Conservation (phyloP, 2,329 filamentous ascomycete species). For the Alternaria brassicae region DNA sequence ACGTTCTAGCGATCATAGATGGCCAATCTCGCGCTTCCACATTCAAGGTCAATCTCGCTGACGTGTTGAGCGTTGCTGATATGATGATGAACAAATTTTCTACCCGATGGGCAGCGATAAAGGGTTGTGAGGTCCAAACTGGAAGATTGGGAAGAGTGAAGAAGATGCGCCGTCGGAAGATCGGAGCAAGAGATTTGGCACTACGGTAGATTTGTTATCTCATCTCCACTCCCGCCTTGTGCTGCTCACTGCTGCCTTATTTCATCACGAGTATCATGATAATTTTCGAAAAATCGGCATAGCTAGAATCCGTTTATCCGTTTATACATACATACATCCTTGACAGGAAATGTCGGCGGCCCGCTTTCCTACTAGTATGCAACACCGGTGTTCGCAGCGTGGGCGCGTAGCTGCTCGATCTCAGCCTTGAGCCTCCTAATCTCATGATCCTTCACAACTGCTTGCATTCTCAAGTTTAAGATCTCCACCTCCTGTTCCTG, state of each 20-base stretch:
- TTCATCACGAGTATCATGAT: neutral
- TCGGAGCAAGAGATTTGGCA: neutral
- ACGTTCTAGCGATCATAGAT: too few species aligned
- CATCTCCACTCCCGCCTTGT: neutral
- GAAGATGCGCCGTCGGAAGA: neutral
- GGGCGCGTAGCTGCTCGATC: neutral
- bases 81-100: too few species aligned
- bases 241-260: neutral
- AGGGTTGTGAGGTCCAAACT: neutral
- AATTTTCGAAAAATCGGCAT: neutral
- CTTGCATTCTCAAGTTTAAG: neutral
- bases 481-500: neutral
- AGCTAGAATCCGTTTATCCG: neutral
- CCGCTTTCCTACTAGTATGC: neutral
- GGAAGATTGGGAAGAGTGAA: neutral
- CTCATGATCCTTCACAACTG: neutral
- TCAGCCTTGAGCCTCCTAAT: neutral
- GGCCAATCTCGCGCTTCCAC: too few species aligned
- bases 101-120: too few species aligned
- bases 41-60: too few species aligned
- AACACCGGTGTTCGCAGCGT: neutral
- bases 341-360: neutral
- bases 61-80: too few species aligned
- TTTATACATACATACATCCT: neutral
- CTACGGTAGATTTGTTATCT: neutral